Base-by-base conservation (phyloP, 495 filamentous ascomycete species). In the Hypoxylon cercidicola region DNA sequence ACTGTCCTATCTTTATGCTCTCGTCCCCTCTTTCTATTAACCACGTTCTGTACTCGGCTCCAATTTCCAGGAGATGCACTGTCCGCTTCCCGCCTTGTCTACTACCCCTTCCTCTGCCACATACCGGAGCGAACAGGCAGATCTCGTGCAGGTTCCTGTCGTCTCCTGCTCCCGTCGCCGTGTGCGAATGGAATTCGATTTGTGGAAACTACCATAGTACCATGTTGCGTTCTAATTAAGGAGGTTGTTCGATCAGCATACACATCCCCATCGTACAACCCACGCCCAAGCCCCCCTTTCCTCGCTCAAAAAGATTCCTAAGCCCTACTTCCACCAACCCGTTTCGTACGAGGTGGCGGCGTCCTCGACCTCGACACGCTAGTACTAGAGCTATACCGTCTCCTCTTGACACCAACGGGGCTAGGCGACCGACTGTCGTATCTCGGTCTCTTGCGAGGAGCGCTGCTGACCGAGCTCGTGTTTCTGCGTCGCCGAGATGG, bases 331-430 rank as follows among this genome's bases (percentile, higher is more conserved):
- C 35, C 46, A 10, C 34, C 15, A 44, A 35, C 54, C 39, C 65
- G 52, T 47, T 63, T 60, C 34, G 68, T 70, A 18, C 65, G 60
- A 11, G 59, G 54, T 37, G 58, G 70, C 30, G 61, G 55, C 16
- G 55, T 55, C 9, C 37, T 9, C 6, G 66, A 55, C 30, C 43
- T 47, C 20, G 66, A 67, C 39, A 62, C 46, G 20, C 57, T 67
- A n/a, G 62, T 53, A 62, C 70, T 69, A 16, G 57, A 68, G 44
- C 72, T 68, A 32, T 66, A 66, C 28, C 75, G 69, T 47, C 75
- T 73, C 35, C 67, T 66, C 50, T 75, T 70, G 18, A 43, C 39
- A 18, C 18, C 60, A 4, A 40, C 63, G 19, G 66, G 52, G 11
- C 56, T 68, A 44, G 56, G 52, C 12, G 60, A 51, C 35, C 61